Evolutionary conservation across 768 basidiomycete species (phyloP).

Genomic region (Zangia roseola): DNA sequence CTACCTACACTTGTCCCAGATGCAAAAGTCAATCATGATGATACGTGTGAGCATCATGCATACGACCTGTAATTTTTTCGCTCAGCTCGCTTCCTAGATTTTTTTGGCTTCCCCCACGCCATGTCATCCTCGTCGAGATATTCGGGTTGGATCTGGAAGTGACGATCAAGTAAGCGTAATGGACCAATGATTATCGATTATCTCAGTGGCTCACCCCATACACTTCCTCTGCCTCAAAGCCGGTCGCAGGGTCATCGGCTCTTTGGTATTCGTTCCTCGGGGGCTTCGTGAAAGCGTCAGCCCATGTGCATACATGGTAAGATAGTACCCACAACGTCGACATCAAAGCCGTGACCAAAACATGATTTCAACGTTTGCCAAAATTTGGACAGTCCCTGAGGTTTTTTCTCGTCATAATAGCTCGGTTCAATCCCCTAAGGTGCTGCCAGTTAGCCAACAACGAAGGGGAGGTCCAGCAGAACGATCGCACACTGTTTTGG

Average conservation of each 20-base stretch:
- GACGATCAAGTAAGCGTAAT: background rate
- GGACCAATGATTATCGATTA: too few relatives aligned
- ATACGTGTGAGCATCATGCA: conserved; percentile 1
- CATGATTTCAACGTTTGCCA: conserved; percentile 21
- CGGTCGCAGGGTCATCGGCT: conserved; percentile 9
- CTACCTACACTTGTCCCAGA: background rate
- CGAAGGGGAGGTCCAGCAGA: background rate
- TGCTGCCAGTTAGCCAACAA: background rate
- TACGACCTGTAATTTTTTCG: background rate
- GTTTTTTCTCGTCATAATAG: conserved; percentile 8
- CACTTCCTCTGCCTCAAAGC: conserved; percentile 18
- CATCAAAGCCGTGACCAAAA: conserved; percentile 16
- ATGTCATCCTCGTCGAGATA: conserved; percentile 28
- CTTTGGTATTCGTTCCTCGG: conserved; percentile 16
- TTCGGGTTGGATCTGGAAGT: conserved; percentile 21
- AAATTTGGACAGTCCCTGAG: conserved; percentile 4
- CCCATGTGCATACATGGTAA: background rate
- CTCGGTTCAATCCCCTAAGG: conserved; percentile 5
- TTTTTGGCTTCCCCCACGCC: conserved; percentile 24
- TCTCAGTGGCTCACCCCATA: conserved; percentile 15
- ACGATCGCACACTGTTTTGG: conserved; percentile 1
- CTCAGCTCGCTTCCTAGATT: conserved; percentile 4
- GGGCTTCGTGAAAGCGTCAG: conserved; percentile 6
- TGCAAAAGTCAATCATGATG: background rate
- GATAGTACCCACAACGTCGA: conserved; percentile 12